Conservation (phyloP, 768 basidiomycete species). For the Trametes gibbosa region DNA sequence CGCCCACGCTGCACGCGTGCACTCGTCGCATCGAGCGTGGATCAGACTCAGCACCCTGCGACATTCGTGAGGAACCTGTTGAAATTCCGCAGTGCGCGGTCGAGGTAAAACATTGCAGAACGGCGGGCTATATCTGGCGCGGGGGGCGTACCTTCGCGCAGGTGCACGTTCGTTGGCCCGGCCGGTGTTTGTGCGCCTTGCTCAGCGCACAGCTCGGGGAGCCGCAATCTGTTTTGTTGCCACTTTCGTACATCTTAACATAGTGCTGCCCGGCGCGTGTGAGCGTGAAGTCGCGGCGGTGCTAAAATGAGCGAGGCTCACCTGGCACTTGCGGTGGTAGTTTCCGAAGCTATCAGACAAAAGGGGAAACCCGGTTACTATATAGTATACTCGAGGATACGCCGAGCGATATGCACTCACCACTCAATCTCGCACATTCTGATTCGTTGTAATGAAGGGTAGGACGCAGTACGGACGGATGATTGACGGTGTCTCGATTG, state of each 20-base stretch:
- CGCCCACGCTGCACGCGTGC: constrained; percentile 27
- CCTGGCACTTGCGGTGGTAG: constrained; percentile 31
- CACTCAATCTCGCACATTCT: constrained; percentile 30
- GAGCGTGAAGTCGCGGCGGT: neutral
- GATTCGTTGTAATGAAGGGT: neutral
- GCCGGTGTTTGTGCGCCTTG: constrained; percentile 26
- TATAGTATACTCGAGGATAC: neutral
- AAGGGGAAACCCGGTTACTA: neutral
- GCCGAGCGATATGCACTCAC: constrained; percentile 16
- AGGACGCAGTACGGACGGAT: neutral
- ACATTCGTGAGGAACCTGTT: constrained; percentile 25
- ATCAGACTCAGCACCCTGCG: constrained; percentile 28
- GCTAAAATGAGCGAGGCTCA: constrained; percentile 3
- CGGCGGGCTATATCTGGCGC: neutral
- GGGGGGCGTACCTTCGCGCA: constrained; percentile 23
- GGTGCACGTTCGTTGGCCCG: constrained; percentile 21
- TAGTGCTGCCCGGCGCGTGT: constrained; percentile 23
- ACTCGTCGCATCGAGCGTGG: constrained; percentile 27
- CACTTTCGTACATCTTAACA: constrained; percentile 31
- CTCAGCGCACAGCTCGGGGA: constrained; percentile 26
- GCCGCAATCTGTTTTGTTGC: constrained; percentile 28
- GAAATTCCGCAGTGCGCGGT: neutral
- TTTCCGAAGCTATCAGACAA: constrained; percentile 26
- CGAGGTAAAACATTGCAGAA: neutral
- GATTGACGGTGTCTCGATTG: no score